Base-by-base conservation (phyloP, 2,329 filamentous ascomycete genomes). In the Sporothrix variecibatus region DNA sequence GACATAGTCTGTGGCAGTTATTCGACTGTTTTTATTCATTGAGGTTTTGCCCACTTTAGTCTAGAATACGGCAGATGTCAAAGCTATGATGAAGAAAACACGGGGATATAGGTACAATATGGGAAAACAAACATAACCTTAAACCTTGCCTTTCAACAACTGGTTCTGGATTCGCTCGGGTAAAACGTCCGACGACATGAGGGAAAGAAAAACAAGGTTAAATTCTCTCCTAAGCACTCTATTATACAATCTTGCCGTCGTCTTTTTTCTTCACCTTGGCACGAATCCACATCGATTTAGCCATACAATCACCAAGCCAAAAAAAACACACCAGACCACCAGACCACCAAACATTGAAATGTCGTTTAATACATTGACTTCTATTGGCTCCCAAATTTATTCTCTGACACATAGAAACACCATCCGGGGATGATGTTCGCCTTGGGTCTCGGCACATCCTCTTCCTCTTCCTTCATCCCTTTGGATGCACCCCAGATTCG, bases 91-190 rank as follows among this genome's bases (percentile, higher is more conserved):
- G 11, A 17, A 7, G 12, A 60, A 67, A 64, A 67, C 62, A 67
- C 62, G 62, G 62, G 62, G 62, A 67, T 28, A 28, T 67, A 67
- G 23, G 38, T 38, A 43, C 23, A 34, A 26, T 64, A 34, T 64
- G 62, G 40, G 26, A 38, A 67, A 60, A 46, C 11, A 38, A 31
- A 17, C 9, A 40, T n/a, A 17, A 46, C 62, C 38, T 28, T 67
- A 46, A 26, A 15, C 6, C 28, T 3, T 38, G 40, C 7, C 15
- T 9, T 38, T 38, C 31, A 40, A 58, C 7, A 17, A 17, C 4
- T 17, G 38, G 9, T 9, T 11, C 31, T 11, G 11, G 60, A 67
- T 67, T 67, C n/a, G 62, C n/a, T 28, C 62, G 62, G 62, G 23
- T 46, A 46, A 67, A 28, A 67, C 40, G 38, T 28, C 23, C 38